These are phyloP conservation scores for Cymbidium sinense DNA, from an alignment of 106 monocot genomes.

Conservation along the genomic window DNA sequence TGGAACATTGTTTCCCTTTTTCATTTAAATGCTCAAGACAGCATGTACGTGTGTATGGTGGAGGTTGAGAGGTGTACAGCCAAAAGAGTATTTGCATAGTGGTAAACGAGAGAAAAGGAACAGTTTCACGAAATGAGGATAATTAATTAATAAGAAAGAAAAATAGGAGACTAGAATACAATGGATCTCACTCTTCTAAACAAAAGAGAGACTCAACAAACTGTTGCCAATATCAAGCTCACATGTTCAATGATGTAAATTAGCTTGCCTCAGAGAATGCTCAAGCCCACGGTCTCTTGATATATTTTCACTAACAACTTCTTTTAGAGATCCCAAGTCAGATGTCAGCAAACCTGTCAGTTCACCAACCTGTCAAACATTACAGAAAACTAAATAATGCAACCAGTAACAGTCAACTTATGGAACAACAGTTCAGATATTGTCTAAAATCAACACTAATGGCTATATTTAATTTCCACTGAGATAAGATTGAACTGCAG, in stretches of 20 bases:
- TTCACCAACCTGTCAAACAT: conserved; percentile 77
- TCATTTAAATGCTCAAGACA: neutral
- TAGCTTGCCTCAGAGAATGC: conserved; percentile 94
- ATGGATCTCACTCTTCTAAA: conserved; percentile 9
- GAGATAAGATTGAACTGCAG: neutral
- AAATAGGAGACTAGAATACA: neutral
- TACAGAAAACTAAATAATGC: neutral
- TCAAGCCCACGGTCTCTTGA: conserved; percentile 96
- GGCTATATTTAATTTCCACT: neutral
- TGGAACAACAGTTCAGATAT: neutral
- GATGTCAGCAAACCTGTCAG: conserved; percentile 93
- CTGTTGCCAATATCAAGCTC: conserved; percentile 15
- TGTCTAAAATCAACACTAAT: neutral
- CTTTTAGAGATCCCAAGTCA: conserved; percentile 91
- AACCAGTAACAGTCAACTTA: neutral
- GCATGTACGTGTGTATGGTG: no score
- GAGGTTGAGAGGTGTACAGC: no score
- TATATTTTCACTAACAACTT: conserved; percentile 83
- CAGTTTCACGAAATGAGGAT: neutral
- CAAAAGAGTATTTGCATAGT: no score
- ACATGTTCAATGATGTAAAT: conserved; percentile 44
- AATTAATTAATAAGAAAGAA: neutral
- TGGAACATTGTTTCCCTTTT: neutral
- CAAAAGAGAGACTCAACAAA: conserved; percentile 22
- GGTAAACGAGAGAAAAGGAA: neutral